These are phyloP conservation scores for Penicillium decumbens DNA, from an alignment of 2,329 filamentous ascomycete genomes.

Conservation along the genomic window DNA sequence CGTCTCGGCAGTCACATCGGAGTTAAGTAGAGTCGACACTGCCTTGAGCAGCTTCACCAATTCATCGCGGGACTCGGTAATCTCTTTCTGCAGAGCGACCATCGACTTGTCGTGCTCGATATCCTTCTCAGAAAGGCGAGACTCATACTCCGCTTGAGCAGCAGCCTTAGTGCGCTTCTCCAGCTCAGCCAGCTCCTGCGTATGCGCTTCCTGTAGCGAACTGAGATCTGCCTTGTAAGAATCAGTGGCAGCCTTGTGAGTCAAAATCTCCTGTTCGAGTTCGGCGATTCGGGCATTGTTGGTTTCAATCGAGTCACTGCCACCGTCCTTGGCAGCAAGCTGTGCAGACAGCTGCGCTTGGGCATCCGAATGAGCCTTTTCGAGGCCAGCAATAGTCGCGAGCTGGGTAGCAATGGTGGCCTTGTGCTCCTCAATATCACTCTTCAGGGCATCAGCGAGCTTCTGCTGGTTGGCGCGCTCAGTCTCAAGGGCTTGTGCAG, in stretches of 20 bases:
- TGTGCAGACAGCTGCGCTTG: conserved; percentile 65
- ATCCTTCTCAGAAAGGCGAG: conserved; percentile 49
- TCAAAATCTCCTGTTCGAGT: conserved; percentile 54
- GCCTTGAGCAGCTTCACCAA: conserved; percentile 61
- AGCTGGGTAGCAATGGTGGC: conserved; percentile 64
- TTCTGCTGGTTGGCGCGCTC: conserved; percentile 57
- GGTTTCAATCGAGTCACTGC: conserved; percentile 47
- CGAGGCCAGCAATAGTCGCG: conserved; percentile 66
- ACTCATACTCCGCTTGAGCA: conserved; percentile 35
- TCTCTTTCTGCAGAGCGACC: conserved; percentile 57
- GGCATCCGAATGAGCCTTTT: conserved; percentile 64
- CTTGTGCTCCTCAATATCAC: conserved; percentile 77
- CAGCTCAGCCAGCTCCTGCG: conserved; percentile 40
- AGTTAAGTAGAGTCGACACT: conserved; percentile 44
- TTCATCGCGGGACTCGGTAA: conserved; percentile 62
- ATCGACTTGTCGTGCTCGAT: conserved; percentile 56
- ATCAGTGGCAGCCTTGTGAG: conserved; percentile 53
- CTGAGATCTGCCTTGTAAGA: conserved; percentile 52
- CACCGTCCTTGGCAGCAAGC: conserved; percentile 55
- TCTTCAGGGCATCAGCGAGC: conserved; percentile 59
- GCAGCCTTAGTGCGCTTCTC: conserved; percentile 37
- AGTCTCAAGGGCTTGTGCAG: conserved; percentile 46
- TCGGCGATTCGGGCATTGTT: conserved; percentile 47
- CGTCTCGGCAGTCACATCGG: conserved; percentile 52
- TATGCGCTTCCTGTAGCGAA: conserved; percentile 52